Percentiles rank a stretch among this genome's conserved stretches.
Conservation (phyloP, 371 early-diverging fungal species). For the Mucor indicus region DNA sequence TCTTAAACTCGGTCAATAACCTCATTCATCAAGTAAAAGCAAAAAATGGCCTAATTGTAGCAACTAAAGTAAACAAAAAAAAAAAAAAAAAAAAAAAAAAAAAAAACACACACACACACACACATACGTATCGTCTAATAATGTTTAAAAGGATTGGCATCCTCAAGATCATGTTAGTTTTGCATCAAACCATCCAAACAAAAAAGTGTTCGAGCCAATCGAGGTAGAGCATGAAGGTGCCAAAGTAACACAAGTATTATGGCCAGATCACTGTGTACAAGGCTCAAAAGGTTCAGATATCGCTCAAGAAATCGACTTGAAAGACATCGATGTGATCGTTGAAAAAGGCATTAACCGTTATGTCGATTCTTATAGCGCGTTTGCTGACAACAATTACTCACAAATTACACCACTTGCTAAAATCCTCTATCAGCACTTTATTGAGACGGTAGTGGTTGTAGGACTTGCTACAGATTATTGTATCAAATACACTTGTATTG, state of each 20-base stretch:
- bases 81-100: background rate
- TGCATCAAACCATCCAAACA: constrained; percentile 30
- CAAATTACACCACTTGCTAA: constrained; percentile 35
- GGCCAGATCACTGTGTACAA: constrained; percentile 51
- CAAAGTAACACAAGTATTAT: constrained; percentile 23
- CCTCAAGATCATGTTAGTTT: constrained; percentile 41
- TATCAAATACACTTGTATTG: constrained; percentile 40
- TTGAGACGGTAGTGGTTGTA: constrained; percentile 32
- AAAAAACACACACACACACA: too few relatives aligned
- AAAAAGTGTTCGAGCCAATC: constrained; percentile 24
- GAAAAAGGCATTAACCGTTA: constrained; percentile 26
- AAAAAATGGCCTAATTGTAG: constrained; percentile 24
- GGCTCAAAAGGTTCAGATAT: constrained; percentile 25
- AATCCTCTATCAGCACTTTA: constrained; percentile 25
- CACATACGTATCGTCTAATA: too few relatives aligned
- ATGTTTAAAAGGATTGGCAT: constrained; percentile 53
- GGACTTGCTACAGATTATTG: constrained; percentile 45
- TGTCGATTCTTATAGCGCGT: constrained; percentile 47
- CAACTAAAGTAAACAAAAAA: constrained; percentile 28
- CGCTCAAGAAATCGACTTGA: background rate
- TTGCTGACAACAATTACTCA: constrained; percentile 41
- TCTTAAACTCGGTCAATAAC: constrained; percentile 24
- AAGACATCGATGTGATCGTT: constrained; percentile 21
- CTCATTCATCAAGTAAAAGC: constrained; percentile 24
- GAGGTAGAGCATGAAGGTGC: constrained; percentile 28